Evolutionary conservation across 441 rosid genomes (phyloP).

Genomic region (Arabidopsis lyrata): DNA sequence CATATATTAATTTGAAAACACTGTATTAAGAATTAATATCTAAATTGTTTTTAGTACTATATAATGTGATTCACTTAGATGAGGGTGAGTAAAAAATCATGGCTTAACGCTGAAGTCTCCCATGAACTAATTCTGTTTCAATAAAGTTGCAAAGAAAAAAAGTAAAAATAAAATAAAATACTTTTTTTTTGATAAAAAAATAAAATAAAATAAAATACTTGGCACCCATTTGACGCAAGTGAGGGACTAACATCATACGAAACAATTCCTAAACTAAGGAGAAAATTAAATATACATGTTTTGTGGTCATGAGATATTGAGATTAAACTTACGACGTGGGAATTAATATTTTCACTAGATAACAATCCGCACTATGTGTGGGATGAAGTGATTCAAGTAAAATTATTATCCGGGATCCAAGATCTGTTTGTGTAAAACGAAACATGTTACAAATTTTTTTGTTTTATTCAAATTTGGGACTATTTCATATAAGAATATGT

Average conservation of each 20-base stretch:
- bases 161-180: not conserved
- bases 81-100: constrained; percentile 12
- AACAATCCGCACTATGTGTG: too few species aligned
- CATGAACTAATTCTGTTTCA: constrained; percentile 32
- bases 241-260: constrained; percentile 14
- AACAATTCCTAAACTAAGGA: not conserved
- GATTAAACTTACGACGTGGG: constrained; percentile 9
- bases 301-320: constrained; percentile 6
- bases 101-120: constrained; percentile 42
- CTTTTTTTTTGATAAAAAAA: too few species aligned
- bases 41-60: not conserved
- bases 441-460: too few species aligned
- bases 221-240: constrained; percentile 40
- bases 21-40: not conserved
- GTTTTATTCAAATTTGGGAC: too few species aligned
- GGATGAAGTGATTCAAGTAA: too few species aligned
- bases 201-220: too few species aligned
- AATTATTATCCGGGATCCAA: too few species aligned
- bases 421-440: too few species aligned
- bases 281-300: not conserved
- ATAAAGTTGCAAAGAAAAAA: constrained; percentile 36
- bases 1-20: not conserved
- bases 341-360: not conserved
- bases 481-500: too few species aligned
- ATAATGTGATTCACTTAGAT: constrained; percentile 16